A percentile compares a stretch with the other conserved stretches of the same genome.
Conservation (phyloP, 2,329 filamentous ascomycete species). For the Hypoxylon sp. region DNA sequence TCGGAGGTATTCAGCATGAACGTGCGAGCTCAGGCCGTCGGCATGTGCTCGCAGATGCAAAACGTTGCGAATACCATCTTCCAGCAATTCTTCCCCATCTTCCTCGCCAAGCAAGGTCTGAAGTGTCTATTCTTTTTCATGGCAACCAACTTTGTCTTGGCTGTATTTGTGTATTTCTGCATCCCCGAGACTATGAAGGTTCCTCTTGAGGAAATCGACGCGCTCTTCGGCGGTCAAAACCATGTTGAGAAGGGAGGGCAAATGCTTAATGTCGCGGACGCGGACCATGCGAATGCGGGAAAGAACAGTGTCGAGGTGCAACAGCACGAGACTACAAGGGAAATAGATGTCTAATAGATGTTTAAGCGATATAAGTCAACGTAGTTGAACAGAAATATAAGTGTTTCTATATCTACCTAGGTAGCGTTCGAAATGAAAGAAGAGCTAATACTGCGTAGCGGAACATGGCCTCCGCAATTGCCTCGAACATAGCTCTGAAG, state of each 20-base stretch:
- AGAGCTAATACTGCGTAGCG: slow-evolving; percentile 34
- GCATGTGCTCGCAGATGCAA: slow-evolving; percentile 73
- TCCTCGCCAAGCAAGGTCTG: slow-evolving; percentile 69
- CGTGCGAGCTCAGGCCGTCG: slow-evolving; percentile 78
- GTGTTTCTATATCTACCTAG: background rate
- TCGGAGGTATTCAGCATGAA: slow-evolving; percentile 79
- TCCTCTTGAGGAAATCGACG: slow-evolving; percentile 69
- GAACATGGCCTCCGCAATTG: slow-evolving; percentile 43
- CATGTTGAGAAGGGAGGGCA: slow-evolving; percentile 68
- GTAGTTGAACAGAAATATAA: background rate
- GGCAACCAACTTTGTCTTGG: slow-evolving; percentile 64
- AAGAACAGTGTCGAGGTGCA: slow-evolving; percentile 32
- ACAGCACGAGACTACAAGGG: slow-evolving; percentile 22
- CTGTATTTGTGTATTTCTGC: slow-evolving; percentile 64
- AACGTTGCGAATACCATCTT: slow-evolving; percentile 77
- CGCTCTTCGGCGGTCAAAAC: slow-evolving; percentile 69
- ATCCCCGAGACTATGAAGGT: slow-evolving; percentile 67
- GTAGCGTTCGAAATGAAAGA: background rate
- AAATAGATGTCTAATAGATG: slow-evolving; percentile 20
- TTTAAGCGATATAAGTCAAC: slow-evolving; percentile 15
- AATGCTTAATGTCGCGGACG: slow-evolving; percentile 55
- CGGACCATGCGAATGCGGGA: slow-evolving; percentile 26
- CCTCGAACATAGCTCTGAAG: background rate
- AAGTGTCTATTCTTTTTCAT: slow-evolving; percentile 61
- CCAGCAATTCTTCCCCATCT: slow-evolving; percentile 79